Evolutionary conservation across 116 monocot genomes (phyloP).

Genomic region (Thalassia testudinum): DNA sequence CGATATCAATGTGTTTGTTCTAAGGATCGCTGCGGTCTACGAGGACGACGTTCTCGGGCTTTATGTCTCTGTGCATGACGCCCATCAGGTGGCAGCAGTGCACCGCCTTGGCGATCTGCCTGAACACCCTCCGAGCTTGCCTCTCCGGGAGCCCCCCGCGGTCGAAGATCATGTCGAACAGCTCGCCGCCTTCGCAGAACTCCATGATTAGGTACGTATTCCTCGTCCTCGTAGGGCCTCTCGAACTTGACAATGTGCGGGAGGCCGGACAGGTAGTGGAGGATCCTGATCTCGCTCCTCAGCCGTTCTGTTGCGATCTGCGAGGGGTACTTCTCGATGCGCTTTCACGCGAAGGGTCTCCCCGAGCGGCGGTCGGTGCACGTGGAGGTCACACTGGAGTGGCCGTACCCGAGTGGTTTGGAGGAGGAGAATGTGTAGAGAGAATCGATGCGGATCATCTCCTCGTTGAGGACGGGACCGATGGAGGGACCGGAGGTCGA

Average conservation of each 20-base stretch:
- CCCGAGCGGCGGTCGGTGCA: slow-evolving; percentile 44
- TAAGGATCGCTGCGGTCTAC: too few species aligned
- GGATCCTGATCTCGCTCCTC: slow-evolving; percentile 51
- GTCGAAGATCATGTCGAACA: slow-evolving; percentile 44
- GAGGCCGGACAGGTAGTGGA: slow-evolving; percentile 60
- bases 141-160: slow-evolving; percentile 39
- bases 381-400: slow-evolving; percentile 48
- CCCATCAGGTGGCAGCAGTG: too few species aligned
- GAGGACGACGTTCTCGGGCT: slow-evolving; percentile 60
- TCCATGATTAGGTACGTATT: slow-evolving; percentile 63
- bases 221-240: slow-evolving; percentile 64
- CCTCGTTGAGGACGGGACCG: slow-evolving; percentile 45
- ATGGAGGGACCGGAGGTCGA: too few species aligned
- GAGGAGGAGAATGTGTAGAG: slow-evolving; percentile 38
- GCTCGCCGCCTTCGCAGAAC: slow-evolving; percentile 58
- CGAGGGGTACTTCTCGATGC: slow-evolving; percentile 40
- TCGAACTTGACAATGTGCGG: too few species aligned
- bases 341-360: slow-evolving; percentile 46
- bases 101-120: slow-evolving; percentile 53
- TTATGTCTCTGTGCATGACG: too few species aligned
- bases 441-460: slow-evolving; percentile 36
- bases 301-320: slow-evolving; percentile 48
- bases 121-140: slow-evolving; percentile 31
- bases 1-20: not conserved
- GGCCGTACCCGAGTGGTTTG: slow-evolving; percentile 59